A percentile compares a stretch with the other conserved stretches of the same genome.
These are phyloP conservation scores for Agaricus bisporus DNA, from an alignment of 768 basidiomycete genomes.

Conservation along the genomic window DNA sequence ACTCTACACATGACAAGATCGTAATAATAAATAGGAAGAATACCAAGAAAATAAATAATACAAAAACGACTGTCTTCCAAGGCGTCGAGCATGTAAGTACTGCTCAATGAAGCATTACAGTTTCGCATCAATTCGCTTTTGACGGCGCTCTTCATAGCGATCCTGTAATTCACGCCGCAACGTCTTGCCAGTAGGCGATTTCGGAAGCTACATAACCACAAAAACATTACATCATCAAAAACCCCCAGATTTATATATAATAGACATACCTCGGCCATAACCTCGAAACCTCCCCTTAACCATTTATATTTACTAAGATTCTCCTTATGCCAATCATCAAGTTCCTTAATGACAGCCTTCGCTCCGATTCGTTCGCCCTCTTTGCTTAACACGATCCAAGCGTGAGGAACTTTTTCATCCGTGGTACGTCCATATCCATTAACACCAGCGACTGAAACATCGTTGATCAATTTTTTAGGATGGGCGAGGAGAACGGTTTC, in stretches of 20 bases:
- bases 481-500: conserved; percentile 61
- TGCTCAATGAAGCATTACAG: conserved; percentile 15
- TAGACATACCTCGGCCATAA: conserved; percentile 51
- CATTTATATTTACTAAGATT: conserved; percentile 71
- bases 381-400: conserved; percentile 66
- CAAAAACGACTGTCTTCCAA: no score
- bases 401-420: conserved; percentile 69
- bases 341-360: conserved; percentile 30
- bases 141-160: conserved; percentile 34
- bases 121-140: conserved; percentile 14
- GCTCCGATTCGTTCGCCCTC: conserved; percentile 44
- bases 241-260: neutral
- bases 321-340: conserved; percentile 57
- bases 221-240: neutral
- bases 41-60: no score
- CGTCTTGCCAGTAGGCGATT: conserved; percentile 66
- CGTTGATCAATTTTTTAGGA: conserved; percentile 54
- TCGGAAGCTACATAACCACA: conserved; percentile 46
- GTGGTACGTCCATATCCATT: conserved; percentile 52
- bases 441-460: conserved; percentile 70
- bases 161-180: conserved; percentile 57
- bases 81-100: no score
- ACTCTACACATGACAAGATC: no score
- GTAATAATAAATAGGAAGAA: no score
- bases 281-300: conserved; percentile 64